Conservation (phyloP, 768 basidiomycete genomes). For the Rhodotorula diobovata region DNA sequence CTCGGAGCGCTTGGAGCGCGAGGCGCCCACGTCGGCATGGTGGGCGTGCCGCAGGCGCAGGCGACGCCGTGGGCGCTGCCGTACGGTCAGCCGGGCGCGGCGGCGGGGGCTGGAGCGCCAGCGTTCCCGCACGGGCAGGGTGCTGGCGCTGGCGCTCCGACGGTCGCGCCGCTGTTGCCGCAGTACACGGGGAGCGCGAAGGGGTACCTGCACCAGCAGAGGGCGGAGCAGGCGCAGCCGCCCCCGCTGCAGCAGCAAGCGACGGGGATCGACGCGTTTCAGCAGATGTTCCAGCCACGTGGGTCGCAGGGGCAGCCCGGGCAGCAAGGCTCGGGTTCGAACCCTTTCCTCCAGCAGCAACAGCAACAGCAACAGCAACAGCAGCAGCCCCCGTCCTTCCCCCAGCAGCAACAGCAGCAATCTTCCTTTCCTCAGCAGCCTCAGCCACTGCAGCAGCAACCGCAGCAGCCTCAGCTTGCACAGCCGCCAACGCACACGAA, state of each 20-base stretch:
- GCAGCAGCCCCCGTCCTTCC: background rate
- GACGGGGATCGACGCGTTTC: slow-evolving; percentile 12
- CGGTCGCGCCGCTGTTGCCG: slow-evolving; percentile 24
- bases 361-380: background rate
- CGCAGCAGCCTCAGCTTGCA: background rate
- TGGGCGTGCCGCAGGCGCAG: slow-evolving; percentile 5
- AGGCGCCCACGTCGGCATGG: slow-evolving; percentile 27
- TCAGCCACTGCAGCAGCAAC: background rate
- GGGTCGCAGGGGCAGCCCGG: background rate
- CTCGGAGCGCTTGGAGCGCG: slow-evolving; percentile 24
- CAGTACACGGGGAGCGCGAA: slow-evolving; percentile 32
- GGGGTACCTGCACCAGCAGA: slow-evolving; percentile 26
- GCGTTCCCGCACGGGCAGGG: background rate
- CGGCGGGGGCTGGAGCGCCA: background rate
- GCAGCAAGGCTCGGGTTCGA: too few relatives aligned
- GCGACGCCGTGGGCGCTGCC: background rate
- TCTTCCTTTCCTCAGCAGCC: background rate
- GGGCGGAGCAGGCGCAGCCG: background rate
- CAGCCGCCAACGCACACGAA: background rate
- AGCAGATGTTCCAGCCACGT: slow-evolving; percentile 32
- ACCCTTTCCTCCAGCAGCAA: slow-evolving; percentile 1
- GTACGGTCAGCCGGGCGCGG: background rate
- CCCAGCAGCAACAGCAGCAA: background rate
- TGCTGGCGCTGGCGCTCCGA: background rate
- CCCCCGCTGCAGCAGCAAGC: background rate